phyloP scores from a whole-genome alignment of 1,284 basidiomycete genomes.

The Coriolopsis trogii region DNA sequence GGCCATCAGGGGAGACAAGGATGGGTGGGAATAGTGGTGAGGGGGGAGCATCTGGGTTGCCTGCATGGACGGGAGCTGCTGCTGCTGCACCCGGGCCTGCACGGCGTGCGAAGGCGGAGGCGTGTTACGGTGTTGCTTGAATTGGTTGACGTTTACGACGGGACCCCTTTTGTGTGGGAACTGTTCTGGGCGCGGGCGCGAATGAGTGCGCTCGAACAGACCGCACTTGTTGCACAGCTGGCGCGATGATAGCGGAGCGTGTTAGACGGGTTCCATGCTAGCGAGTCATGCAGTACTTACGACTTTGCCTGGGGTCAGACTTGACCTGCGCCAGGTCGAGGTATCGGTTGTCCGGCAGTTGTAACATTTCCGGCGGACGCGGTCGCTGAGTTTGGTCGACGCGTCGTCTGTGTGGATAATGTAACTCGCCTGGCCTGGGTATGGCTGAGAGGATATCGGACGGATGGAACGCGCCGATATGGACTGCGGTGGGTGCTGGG shows the following conservation, averaged over 20 bases:
- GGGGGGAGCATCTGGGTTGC: slow-evolving; percentile 38
- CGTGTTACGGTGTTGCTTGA: slow-evolving; percentile 32
- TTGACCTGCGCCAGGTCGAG: slow-evolving; percentile 77
- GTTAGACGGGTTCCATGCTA: not conserved
- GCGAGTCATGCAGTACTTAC: slow-evolving; percentile 44
- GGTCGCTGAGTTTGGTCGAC: slow-evolving; percentile 74
- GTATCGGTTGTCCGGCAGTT: slow-evolving; percentile 86
- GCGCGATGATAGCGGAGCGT: not conserved
- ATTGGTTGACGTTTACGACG: slow-evolving; percentile 44
- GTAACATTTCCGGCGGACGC: slow-evolving; percentile 74
- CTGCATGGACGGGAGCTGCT: slow-evolving; percentile 24
- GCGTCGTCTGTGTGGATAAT: slow-evolving; percentile 73
- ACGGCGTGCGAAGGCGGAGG: slow-evolving; percentile 38
- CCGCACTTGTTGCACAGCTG: slow-evolving; percentile 89
- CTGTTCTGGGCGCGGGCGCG: slow-evolving; percentile 76
- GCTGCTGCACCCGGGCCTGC: slow-evolving; percentile 4
- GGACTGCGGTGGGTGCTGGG: slow-evolving; percentile 29
- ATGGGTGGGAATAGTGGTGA: slow-evolving; percentile 51
- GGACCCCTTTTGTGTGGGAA: slow-evolving; percentile 80
- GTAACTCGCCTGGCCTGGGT: slow-evolving; percentile 40
- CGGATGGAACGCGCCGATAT: slow-evolving; percentile 31
- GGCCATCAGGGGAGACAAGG: slow-evolving; percentile 46
- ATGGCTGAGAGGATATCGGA: slow-evolving; percentile 36
- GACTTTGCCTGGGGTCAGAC: slow-evolving; percentile 79
- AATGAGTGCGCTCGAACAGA: slow-evolving; percentile 81